These are phyloP conservation scores for Bidens hawaiensis DNA, from an alignment of 140 eudicot species.

Conservation along the genomic window DNA sequence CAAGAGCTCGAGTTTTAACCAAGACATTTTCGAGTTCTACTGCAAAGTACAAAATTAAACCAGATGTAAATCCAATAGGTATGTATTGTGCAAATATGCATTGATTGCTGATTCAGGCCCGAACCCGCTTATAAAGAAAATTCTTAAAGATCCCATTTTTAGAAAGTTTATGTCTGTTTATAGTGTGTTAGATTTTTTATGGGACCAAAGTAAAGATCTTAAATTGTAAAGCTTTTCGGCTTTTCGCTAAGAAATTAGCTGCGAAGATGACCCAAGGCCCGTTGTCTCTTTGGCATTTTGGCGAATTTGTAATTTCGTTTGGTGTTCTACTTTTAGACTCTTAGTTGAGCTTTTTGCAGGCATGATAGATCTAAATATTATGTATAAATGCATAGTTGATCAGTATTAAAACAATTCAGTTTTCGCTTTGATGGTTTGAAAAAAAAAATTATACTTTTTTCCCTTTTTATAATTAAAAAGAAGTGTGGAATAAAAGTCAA, in stretches of 20 bases:
- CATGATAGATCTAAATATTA: background rate
- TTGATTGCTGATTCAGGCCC: conserved; percentile 11
- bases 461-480: no score
- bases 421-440: no score
- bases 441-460: no score
- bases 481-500: no score
- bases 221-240: conserved; percentile 18
- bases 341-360: conserved; percentile 9
- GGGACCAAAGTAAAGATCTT: conserved; percentile 17
- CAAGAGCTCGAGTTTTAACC: conserved; percentile 57
- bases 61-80: conserved; percentile 29
- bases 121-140: conserved; percentile 13
- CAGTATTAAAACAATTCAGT: no score
- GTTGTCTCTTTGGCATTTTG: background rate
- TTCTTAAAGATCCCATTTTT: conserved; percentile 29
- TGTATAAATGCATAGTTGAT: background rate
- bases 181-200: conserved; percentile 10
- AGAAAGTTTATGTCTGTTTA: conserved; percentile 22
- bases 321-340: background rate
- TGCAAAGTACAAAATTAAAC: conserved; percentile 32
- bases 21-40: conserved; percentile 5
- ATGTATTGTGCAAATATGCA: conserved; percentile 13
- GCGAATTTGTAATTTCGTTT: conserved; percentile 1
- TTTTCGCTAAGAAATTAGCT: conserved; percentile 7
- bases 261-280: conserved; percentile 1